These are phyloP conservation scores for Xerocomus spinulosus DNA, from an alignment of 768 basidiomycete genomes.

Conservation along the genomic window DNA sequence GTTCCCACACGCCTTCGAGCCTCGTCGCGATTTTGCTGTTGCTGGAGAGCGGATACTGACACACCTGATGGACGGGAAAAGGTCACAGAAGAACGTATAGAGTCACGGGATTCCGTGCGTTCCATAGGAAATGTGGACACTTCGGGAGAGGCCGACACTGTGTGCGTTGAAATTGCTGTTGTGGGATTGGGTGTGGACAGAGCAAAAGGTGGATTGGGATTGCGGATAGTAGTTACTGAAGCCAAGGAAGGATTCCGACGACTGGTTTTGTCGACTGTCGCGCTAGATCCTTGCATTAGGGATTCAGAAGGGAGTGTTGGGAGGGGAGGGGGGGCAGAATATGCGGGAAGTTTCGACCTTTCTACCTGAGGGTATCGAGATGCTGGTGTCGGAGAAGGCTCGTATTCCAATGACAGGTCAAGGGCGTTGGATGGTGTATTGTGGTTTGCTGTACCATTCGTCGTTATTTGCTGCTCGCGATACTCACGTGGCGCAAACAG, in stretches of 20 bases:
- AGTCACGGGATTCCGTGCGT: slow-evolving; percentile 47
- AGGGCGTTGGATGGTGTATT: slow-evolving; percentile 23
- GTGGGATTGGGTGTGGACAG: slow-evolving; percentile 55
- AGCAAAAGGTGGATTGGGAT: slow-evolving; percentile 40
- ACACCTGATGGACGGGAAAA: slow-evolving; percentile 61
- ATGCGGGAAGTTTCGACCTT: slow-evolving; percentile 41
- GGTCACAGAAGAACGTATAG: slow-evolving; percentile 46
- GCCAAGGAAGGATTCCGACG: slow-evolving; percentile 43
- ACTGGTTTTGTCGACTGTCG: slow-evolving; percentile 22
- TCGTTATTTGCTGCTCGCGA: slow-evolving; percentile 36
- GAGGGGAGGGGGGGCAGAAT: slow-evolving; percentile 56
- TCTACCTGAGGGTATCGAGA: slow-evolving; percentile 34
- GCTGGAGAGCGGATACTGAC: slow-evolving; percentile 52
- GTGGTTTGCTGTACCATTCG: slow-evolving; percentile 12
- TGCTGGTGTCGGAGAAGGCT: slow-evolving; percentile 45
- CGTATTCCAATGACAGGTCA: slow-evolving; percentile 34
- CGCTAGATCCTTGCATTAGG: slow-evolving; percentile 24
- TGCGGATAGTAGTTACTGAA: slow-evolving; percentile 45
- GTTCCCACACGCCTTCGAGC: slow-evolving; percentile 33
- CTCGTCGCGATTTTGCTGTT: slow-evolving; percentile 41
- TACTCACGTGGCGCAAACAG: slow-evolving; percentile 57
- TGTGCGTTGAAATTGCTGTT: slow-evolving; percentile 63
- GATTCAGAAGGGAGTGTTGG: slow-evolving; percentile 59
- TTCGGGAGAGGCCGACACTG: slow-evolving; percentile 48
- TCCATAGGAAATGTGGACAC: slow-evolving; percentile 30